Evolutionary conservation across 2,329 filamentous ascomycete genomes (phyloP), one percentile per base, ranked within the genome.

Genomic region (Trichoderma polysporum): DNA sequence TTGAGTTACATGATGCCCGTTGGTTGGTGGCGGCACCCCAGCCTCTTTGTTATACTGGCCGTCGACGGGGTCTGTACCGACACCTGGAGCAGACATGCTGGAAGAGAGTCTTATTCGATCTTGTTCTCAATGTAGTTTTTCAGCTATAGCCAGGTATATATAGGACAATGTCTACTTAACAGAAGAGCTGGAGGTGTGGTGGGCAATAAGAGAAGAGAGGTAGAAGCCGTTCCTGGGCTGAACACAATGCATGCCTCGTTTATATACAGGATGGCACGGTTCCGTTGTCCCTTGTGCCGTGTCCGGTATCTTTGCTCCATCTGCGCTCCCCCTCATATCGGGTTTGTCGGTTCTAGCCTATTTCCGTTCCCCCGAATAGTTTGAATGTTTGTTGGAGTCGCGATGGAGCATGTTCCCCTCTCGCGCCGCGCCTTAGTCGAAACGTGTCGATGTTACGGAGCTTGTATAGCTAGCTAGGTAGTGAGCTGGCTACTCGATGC

Each of bases 61-160:
- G 8, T 64, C 39, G 25, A 57, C 56, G 15, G 67, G 39, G 25
- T 29, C 56, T n/a, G 47, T 25, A 13, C 60, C 56, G 31, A 35
- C 61, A 41, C 58, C 31, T 45, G 58, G 61, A 29, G 57, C 60
- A 59, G 68, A 63, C 68, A 69, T 69, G 13, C 29, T 59, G 52
- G 13, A 58, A 25, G 61, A 15, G 50, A 17, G 3, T 12, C 33
- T 33, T 37, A 22, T 37, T 25, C 17, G 31, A 22, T 33, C 39
- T 64, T 56, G 27, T 64, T 27, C n/a, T 33, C 50, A 35, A 52
- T 19, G 27, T n/a, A 54, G n/a, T 33, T 19, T 33, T 27, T 45
- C 27, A 15, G 15, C 2, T 10, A 27, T 27, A n/a, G 17, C 4
- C n/a, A 9, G 13, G 17, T 35, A 15, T 29, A 35, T 41, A 35